Evolutionary conservation across 192 early-diverging fungal species (phyloP), one percentile per base, ranked within the genome.

Genomic region (Backusella parvicylindrica): DNA sequence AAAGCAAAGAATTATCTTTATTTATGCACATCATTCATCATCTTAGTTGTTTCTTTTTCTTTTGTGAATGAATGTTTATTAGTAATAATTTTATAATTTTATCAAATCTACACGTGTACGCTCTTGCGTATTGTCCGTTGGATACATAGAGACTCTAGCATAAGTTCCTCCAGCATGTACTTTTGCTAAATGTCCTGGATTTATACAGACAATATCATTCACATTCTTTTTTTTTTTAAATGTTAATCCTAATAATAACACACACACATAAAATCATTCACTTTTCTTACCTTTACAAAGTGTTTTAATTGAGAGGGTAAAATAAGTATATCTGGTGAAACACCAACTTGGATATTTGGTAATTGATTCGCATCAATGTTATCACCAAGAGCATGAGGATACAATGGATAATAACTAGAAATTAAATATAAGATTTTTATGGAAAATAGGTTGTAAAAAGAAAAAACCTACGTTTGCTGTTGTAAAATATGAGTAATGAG

Each of bases 281-380:
- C 47, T 49, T n/a, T 6, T 41, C 23, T 70, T 80, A 85, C 86
- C 47, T 91, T 92, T 35, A 86, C 90, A 85, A 92, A 91, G 50
- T 85, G 87, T 71, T 86, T 86, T n/a, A 98, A 80, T 78, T 88
- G 83, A 49, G 91, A 93, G 23, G 92, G 90, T 31, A 91, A 66
- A 65, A 99, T 88, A 28, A 99, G 73, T 2, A 99, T 82, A 79
- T 99, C 98, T 2, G 97, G 97, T 38, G 85, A 88, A 1, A 81
- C 85, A 32, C 87, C 85, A 49, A 93, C 40, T 41, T 79, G 75
- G 6, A 83, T 69, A 35, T 77, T 49, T 16, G 77, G 77, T 40
- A 79, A 68, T 60, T 71, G 71, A 1, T 37, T 68, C 1, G 77
- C 65, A 69, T 83, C 77, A 31, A 83, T 78, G 31, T 73, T 79